Evolutionary conservation across 768 basidiomycete species (phyloP).

Genomic region (Lepiota brunneoincarnata): DNA sequence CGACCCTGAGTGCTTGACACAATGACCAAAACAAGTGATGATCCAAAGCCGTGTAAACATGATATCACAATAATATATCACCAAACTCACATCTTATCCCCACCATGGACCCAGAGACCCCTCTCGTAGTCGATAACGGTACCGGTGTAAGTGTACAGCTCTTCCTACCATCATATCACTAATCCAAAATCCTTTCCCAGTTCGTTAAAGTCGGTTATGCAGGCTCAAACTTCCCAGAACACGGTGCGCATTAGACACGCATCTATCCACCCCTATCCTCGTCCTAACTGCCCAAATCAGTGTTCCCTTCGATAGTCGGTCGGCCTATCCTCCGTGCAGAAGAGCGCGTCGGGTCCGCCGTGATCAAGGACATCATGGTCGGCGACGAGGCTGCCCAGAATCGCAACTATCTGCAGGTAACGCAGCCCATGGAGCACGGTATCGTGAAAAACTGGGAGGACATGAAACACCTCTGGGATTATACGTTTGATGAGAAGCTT

Average conservation of each 20-base stretch:
- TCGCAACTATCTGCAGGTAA: conserved; percentile 93
- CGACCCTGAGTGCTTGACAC: background rate
- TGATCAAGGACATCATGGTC: conserved; percentile 97
- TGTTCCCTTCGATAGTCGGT: conserved; percentile 96
- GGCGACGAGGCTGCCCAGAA: conserved; percentile 95
- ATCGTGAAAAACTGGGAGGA: conserved; percentile 99
- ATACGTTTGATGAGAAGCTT: conserved; percentile 96
- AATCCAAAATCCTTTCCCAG: conserved; percentile 33
- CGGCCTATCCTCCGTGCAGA: conserved; percentile 97
- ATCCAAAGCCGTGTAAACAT: conserved; percentile 1
- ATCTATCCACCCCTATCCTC: background rate
- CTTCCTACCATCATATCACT: conserved; percentile 5
- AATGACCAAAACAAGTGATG: background rate
- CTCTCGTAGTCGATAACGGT: conserved; percentile 85
- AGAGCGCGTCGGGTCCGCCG: conserved; percentile 81
- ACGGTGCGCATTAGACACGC: conserved; percentile 50
- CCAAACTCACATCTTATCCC: background rate
- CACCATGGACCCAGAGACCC: conserved; percentile 45
- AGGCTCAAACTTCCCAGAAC: conserved; percentile 92
- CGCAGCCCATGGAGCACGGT: conserved; percentile 99
- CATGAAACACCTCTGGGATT: conserved; percentile 98
- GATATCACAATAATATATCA: conserved; percentile 7
- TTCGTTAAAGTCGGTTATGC: conserved; percentile 92
- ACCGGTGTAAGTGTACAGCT: conserved; percentile 64
- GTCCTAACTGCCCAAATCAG: conserved; percentile 33